Base-by-base conservation (phyloP, 495 filamentous ascomycete genomes). In the Collariella sp. region DNA sequence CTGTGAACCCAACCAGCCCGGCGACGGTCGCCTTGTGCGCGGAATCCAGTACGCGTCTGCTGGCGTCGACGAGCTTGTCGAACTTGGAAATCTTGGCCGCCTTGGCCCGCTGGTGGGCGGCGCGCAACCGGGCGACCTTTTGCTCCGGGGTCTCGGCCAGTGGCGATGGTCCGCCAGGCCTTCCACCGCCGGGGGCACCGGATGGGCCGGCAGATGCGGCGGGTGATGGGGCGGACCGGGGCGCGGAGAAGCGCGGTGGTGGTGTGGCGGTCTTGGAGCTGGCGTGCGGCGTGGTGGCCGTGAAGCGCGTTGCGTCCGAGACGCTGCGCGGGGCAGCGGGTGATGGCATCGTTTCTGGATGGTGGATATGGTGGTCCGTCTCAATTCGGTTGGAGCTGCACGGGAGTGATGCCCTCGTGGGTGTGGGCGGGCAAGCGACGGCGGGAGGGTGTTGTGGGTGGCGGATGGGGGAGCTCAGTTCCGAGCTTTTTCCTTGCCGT, bases 281-380 rank as follows among this genome's bases (percentile, higher is more conserved):
- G 58, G 88, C 90, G 76, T 95, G 90, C 15, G 90, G 91, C 47
- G 84, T 87, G 38, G 88, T 95, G 29, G 91, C 81, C 46, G 91
- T 97, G 79, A 98, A 98, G 56, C 91, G 83, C 66, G 93, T 98
- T 54, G 93, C 89, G 73, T 96, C 93, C 59, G 82, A 83, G 66
- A 89, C 84, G 71, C 87, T 91, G 70, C 91, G 91, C 61, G 89
- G 81, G 81, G 90, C 88, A 58, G 52, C 59, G 16, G 49, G 36
- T 40, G 60, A 57, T 31, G 59, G 54, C 59, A 67, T 60, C 49
- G 52, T 22, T 34, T 26, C 23, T 43, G 9, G 10, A 42, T 18
- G 20, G 36, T 31, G 11, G 22, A 19, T 19, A 20, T 46, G 5
- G 26, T 12, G 39, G 7, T n/a, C 12, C 9, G 15, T 41, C 5